These are phyloP conservation scores for Astrephomene gubernaculifera DNA, from an alignment of 139 green algal genomes.

Conservation along the genomic window DNA sequence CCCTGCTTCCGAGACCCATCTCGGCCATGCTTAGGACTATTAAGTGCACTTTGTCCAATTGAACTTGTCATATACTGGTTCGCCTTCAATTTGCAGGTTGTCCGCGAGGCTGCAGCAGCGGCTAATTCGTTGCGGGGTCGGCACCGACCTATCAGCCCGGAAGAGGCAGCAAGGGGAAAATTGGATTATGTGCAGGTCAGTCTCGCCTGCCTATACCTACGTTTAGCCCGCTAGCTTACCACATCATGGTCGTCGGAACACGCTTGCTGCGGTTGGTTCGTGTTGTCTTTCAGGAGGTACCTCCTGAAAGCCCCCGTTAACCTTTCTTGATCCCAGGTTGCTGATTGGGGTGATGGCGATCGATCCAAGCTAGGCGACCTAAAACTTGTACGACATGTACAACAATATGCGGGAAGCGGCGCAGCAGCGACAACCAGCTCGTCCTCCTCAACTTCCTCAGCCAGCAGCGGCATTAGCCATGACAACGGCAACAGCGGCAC, in stretches of 20 bases:
- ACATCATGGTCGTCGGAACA: no score
- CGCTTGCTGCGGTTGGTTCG: no score
- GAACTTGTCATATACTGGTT: no score
- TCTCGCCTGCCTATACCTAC: no score
- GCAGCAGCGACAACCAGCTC: background rate
- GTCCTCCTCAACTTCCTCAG: background rate
- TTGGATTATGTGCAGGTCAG: slow-evolving; percentile 38
- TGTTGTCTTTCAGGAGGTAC: no score
- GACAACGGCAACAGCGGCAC: background rate
- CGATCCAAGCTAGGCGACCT: slow-evolving; percentile 29
- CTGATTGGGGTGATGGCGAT: slow-evolving; percentile 34
- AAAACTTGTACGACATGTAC: background rate
- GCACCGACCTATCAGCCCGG: background rate
- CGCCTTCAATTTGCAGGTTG: background rate
- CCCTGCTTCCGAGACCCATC: no score
- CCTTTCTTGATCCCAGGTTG: slow-evolving; percentile 2
- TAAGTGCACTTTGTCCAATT: no score
- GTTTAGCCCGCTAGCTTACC: no score
- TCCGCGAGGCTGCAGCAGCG: background rate
- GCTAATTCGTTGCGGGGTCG: background rate
- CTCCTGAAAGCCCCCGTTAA: no score
- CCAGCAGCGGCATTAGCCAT: background rate
- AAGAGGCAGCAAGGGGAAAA: slow-evolving; percentile 30
- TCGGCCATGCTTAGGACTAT: no score
- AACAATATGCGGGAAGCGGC: background rate